phyloP scores from a whole-genome alignment of 2,329 filamentous ascomycete genomes.

The Lachnellula hyalina region DNA sequence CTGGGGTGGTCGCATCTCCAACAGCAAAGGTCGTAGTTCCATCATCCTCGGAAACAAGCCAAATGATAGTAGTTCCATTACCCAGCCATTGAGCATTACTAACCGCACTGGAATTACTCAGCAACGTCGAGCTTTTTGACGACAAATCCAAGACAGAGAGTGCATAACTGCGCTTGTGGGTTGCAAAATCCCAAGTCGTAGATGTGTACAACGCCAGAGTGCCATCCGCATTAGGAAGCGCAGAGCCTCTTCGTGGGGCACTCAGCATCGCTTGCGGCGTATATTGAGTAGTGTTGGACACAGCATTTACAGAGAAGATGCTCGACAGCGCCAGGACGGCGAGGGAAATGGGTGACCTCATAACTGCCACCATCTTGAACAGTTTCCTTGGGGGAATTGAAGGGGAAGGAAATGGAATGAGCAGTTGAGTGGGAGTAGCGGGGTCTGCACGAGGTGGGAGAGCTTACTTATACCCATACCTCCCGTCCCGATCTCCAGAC shows the following conservation, averaged over 20 bases:
- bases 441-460: background rate
- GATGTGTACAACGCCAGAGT: conserved; percentile 60
- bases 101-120: conserved; percentile 22
- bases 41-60: conserved; percentile 22
- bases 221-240: conserved; percentile 62
- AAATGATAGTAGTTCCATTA: conserved; percentile 20
- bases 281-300: conserved; percentile 37
- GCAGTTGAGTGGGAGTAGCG: background rate
- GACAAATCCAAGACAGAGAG: conserved; percentile 62
- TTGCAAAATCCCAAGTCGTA: conserved; percentile 73
- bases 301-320: conserved; percentile 8
- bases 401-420: conserved; percentile 2
- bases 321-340: conserved; percentile 3
- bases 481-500: background rate
- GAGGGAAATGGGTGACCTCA: conserved; percentile 3
- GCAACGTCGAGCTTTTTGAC: conserved; percentile 17
- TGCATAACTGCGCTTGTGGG: conserved; percentile 61
- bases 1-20: conserved; percentile 20
- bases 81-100: conserved; percentile 23
- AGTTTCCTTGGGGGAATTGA: background rate
- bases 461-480: background rate
- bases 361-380: conserved; percentile 7
- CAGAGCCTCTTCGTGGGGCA: conserved; percentile 64
- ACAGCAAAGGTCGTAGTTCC: conserved; percentile 21
- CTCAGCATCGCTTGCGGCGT: conserved; percentile 71